These are phyloP conservation scores for Macrophomina phaseolina DNA, from an alignment of 2,329 filamentous ascomycete species.

Conservation along the genomic window DNA sequence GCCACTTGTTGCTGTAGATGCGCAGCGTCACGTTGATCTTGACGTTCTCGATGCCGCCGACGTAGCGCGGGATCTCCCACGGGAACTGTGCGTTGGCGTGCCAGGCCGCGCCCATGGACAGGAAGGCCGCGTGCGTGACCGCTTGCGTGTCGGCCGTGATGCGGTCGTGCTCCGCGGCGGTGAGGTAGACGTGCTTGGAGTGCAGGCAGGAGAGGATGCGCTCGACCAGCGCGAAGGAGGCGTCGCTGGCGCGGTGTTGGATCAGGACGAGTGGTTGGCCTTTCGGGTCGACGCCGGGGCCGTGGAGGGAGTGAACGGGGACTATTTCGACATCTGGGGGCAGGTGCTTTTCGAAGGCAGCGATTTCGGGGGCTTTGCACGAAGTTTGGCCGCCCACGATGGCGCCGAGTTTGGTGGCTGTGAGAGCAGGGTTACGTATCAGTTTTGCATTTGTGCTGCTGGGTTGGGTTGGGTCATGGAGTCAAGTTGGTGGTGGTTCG, in stretches of 20 bases:
- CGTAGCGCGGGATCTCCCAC: conserved; percentile 94
- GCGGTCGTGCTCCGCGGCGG: conserved; percentile 86
- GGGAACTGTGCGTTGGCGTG: conserved; percentile 93
- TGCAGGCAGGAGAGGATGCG: conserved; percentile 79
- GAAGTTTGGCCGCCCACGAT: conserved; percentile 98
- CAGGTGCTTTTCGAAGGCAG: conserved; percentile 87
- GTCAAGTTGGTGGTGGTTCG: neutral
- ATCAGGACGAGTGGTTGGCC: conserved; percentile 93
- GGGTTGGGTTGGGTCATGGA: conserved; percentile 15
- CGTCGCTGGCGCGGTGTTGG: conserved; percentile 83
- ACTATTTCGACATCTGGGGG: conserved; percentile 90
- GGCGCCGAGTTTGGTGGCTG: conserved; percentile 91
- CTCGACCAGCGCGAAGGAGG: conserved; percentile 79
- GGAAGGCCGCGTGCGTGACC: conserved; percentile 94
- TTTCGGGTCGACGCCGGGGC: conserved; percentile 83
- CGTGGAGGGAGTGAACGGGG: conserved; percentile 95
- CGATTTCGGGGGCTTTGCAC: conserved; percentile 96
- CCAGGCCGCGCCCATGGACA: conserved; percentile 97
- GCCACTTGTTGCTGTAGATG: conserved; percentile 99
- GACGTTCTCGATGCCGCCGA: conserved; percentile 97
- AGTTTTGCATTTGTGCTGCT: conserved; percentile 25
- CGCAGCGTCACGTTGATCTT: conserved; percentile 98
- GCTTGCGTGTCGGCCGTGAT: conserved; percentile 99
- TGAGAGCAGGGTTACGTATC: conserved; percentile 5
- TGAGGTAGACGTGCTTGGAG: conserved; percentile 86